phyloP scores from a whole-genome alignment of 306 rosid species.

The Pueraria montana region DNA sequence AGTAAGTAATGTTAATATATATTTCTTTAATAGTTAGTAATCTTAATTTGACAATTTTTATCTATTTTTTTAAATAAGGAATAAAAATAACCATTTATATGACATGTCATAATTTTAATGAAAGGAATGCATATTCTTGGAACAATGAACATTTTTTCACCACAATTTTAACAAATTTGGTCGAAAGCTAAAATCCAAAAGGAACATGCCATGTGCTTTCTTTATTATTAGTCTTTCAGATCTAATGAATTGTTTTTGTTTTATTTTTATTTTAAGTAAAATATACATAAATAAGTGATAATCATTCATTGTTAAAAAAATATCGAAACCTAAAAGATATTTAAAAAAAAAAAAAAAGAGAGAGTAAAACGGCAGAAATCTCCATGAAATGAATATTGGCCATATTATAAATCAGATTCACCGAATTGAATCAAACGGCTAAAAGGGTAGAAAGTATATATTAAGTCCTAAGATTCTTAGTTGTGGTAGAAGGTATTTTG shows the following conservation, averaged over 20 bases:
- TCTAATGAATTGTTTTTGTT: not conserved
- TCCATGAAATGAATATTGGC: not conserved
- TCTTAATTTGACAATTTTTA: not conserved
- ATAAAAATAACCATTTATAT: not conserved
- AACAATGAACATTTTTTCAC: not conserved
- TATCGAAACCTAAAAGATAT: not conserved
- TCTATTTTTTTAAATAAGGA: not conserved
- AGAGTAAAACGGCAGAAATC: not conserved
- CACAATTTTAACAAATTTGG: not conserved
- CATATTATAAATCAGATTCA: not conserved
- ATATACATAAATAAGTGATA: not conserved
- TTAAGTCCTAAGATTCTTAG: not conserved
- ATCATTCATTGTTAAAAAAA: not conserved
- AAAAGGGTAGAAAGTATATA: not conserved
- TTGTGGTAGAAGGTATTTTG: not conserved
- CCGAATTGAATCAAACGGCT: not conserved
- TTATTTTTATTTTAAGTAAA: not conserved
- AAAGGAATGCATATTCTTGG: not conserved
- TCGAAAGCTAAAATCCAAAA: slow-evolving; percentile 7
- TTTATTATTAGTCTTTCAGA: not conserved
- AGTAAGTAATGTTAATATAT: too few species aligned
- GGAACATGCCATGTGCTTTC: slow-evolving; percentile 10
- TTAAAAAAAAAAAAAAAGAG: too few species aligned
- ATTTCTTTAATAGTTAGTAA: not conserved
- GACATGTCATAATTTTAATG: not conserved